A percentile compares a stretch with the other conserved stretches of the same genome.
Evolutionary conservation across 2,329 filamentous ascomycete genomes (phyloP).

Genomic region (Aspergillus fumigatiaffinis): DNA sequence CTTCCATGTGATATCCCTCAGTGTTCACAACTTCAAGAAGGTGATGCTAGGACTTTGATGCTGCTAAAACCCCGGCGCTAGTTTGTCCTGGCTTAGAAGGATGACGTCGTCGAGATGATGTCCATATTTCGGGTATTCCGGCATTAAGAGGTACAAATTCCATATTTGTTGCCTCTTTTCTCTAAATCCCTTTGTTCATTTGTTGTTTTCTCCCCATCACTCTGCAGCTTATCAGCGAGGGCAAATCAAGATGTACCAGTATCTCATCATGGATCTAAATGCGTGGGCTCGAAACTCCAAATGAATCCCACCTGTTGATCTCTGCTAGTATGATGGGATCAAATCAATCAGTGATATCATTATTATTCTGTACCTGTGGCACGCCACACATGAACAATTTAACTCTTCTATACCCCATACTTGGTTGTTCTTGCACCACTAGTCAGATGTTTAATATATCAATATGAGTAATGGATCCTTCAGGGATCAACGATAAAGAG

Average conservation of each 20-base stretch:
- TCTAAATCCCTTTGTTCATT: neutral
- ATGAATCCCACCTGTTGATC: neutral
- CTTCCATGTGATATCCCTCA: neutral
- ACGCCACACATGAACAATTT: neutral
- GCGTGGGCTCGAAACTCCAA: neutral
- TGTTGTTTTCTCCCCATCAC: neutral
- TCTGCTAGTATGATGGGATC: neutral
- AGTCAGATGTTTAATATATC: too few species aligned
- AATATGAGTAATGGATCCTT: too few species aligned
- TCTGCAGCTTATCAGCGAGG: neutral
- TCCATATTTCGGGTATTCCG: constrained; percentile 5
- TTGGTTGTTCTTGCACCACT: too few species aligned
- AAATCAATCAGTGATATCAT: neutral
- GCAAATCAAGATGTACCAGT: neutral
- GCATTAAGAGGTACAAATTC: neutral
- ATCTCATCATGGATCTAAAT: neutral
- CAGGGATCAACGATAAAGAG: too few species aligned
- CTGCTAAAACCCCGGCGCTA: neutral
- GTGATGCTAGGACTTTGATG: neutral
- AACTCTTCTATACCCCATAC: too few species aligned
- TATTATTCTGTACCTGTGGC: neutral
- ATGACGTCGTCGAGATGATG: neutral
- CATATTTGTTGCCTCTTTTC: neutral
- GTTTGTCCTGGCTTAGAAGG: neutral
- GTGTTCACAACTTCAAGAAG: neutral